Evolutionary conservation across 805 yeast genomes (phyloP).

Genomic region (Saccharomyces eubayanus): DNA sequence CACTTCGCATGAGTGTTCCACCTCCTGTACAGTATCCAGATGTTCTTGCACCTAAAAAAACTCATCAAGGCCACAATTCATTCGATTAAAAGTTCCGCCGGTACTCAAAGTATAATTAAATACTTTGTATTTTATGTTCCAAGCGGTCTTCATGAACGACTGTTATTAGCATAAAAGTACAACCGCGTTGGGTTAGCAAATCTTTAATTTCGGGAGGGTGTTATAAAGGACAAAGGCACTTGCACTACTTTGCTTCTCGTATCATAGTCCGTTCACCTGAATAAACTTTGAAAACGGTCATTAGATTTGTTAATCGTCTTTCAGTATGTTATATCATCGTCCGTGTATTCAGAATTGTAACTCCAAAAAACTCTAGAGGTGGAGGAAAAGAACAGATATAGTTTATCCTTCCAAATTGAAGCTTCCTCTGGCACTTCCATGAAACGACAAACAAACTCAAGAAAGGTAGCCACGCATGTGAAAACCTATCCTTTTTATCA

Average conservation of each 20-base stretch:
- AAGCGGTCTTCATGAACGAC: neutral
- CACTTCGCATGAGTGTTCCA: neutral
- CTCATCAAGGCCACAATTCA: neutral
- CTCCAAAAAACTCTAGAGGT: too few relatives aligned
- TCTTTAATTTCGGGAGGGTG: neutral
- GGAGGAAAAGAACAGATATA: too few relatives aligned
- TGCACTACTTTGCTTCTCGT: too few relatives aligned
- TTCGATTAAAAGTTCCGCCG: neutral
- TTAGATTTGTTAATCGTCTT: too few relatives aligned
- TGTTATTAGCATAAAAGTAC: neutral
- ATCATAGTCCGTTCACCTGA: too few relatives aligned
- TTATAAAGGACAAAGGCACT: neutral
- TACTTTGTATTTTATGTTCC: neutral
- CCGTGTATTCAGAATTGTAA: too few relatives aligned
- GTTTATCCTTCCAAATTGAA: neutral
- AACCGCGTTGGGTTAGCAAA: neutral
- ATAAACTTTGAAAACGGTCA: too few relatives aligned
- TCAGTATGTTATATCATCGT: too few relatives aligned
- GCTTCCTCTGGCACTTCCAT: neutral
- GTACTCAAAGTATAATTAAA: neutral
- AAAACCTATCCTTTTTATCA: neutral
- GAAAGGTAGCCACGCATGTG: neutral
- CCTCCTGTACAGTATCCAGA: neutral
- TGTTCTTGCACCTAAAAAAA: neutral
- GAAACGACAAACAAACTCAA: neutral